phyloP scores from a whole-genome alignment of 768 basidiomycete genomes.

The Dioszegia hungarica region DNA sequence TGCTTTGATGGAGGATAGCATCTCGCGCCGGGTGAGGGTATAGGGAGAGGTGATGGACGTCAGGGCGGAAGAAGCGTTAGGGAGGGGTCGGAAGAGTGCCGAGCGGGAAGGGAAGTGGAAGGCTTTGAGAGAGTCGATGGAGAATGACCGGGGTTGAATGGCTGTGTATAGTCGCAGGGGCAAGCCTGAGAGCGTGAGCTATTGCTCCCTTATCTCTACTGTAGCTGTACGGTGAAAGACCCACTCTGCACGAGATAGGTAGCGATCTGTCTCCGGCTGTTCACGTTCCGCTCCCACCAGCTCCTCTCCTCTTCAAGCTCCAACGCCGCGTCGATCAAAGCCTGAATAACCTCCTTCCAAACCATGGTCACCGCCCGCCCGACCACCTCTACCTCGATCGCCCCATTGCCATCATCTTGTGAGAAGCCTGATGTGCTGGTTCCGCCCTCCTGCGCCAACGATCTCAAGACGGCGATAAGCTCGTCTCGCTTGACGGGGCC shows the following conservation, averaged over 20 bases:
- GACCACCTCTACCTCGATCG: slow-evolving; percentile 38
- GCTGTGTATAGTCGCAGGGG: slow-evolving; percentile 31
- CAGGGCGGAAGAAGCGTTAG: slow-evolving; percentile 26
- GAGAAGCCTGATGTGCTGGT: not conserved
- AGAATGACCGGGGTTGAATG: slow-evolving; percentile 26
- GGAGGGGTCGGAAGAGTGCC: slow-evolving; percentile 29
- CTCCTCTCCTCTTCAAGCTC: slow-evolving; percentile 69
- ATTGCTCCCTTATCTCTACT: too few relatives aligned
- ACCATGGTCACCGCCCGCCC: slow-evolving; percentile 42
- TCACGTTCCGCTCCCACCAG: slow-evolving; percentile 75
- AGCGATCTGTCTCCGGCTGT: slow-evolving; percentile 57
- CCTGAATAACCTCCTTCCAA: slow-evolving; percentile 58
- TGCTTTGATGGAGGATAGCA: slow-evolving; percentile 34
- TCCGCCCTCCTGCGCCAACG: slow-evolving; percentile 10
- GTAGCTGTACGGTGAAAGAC: too few relatives aligned
- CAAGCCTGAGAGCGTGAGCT: too few relatives aligned
- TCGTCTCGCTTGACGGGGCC: slow-evolving; percentile 24
- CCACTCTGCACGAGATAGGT: slow-evolving; percentile 75
- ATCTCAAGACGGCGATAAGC: slow-evolving; percentile 28
- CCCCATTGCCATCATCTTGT: slow-evolving; percentile 10
- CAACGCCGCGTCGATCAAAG: slow-evolving; percentile 63
- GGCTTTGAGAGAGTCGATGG: slow-evolving; percentile 21
- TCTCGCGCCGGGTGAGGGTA: slow-evolving; percentile 42
- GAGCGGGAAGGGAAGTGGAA: slow-evolving; percentile 34
- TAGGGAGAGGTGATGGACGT: slow-evolving; percentile 36